Evolutionary conservation across 257 asterid genomes (phyloP), one percentile per base, ranked within the genome.

Genomic region (Ligustrum vulgare): DNA sequence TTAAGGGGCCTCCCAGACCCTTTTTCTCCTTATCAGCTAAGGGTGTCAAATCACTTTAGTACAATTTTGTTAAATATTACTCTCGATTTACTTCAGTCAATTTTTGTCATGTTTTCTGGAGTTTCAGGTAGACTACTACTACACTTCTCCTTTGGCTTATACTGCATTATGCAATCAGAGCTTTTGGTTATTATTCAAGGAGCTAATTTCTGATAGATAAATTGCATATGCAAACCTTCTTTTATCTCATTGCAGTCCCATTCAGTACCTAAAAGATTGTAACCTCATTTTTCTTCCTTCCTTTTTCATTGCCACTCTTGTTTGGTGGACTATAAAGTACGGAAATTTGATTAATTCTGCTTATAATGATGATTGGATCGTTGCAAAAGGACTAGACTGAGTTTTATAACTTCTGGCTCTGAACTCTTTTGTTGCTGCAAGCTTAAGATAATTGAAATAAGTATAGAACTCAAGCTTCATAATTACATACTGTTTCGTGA

Each of bases 401-500:
- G 54, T 45, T 45, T 13, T 45, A 15, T 15, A 45, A 6, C 20
- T 56, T 28, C 64, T n/a, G 16, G 12, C 64, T 51, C 64, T 56
- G 64, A 56, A 56, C 31, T 56, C 64, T 20, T 56, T n/a, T 20
- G 5, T 12, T 20, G 11, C 64, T 56, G 64, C 7, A 2, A 56
- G 64, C 64, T 56, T 9, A 56, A n/a, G 12, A 31, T 56, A 56
- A 25, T 51, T n/a, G 66, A 58, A 58, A 20, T 8, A 23, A 23
- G 16, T 9, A 13, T 28, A 34, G 70, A 69, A 75, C 47, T 58
- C 31, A 71, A 45, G 49, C 76, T 36, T 6, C 25, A 51, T 56
- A 56, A 16, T 25, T 62, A 32, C 18, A 20, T 32, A 4, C 75
- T 65, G 5, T 67, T 77, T 28, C 69, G 72, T 77, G 65, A 72